These are phyloP conservation scores for Tetrahymena malaccensis DNA, from an alignment of 73 alveolate species.

Conservation along the genomic window DNA sequence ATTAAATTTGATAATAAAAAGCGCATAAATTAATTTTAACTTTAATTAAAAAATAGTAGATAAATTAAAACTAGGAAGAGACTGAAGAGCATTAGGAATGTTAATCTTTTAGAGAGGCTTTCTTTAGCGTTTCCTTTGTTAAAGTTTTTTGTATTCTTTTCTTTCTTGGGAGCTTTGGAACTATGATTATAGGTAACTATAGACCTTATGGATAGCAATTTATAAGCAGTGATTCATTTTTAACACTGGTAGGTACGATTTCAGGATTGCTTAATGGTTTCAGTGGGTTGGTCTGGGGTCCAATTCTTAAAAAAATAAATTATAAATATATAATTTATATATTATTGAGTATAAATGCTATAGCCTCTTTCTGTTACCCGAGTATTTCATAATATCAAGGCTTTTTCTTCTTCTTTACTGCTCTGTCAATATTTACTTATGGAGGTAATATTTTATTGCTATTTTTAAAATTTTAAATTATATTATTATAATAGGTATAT, in stretches of 20 bases:
- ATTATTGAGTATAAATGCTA: background rate
- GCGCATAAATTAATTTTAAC: too few species aligned
- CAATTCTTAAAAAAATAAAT: background rate
- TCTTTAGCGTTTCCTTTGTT: background rate
- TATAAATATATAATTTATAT: background rate
- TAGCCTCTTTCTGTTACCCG: background rate
- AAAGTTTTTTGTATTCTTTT: background rate
- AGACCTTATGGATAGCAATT: background rate
- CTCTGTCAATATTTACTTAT: background rate
- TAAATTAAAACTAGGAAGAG: background rate
- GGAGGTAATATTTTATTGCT: background rate
- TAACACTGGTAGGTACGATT: background rate
- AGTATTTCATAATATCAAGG: background rate
- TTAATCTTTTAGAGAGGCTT: background rate
- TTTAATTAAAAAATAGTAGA: background rate
- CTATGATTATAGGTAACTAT: background rate
- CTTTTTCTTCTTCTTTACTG: background rate
- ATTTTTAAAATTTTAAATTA: background rate
- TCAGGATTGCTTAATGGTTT: background rate
- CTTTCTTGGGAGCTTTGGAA: background rate
- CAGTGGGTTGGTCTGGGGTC: background rate
- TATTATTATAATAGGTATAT: background rate
- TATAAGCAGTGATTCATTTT: background rate
- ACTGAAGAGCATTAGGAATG: background rate
- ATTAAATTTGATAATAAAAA: too few species aligned